phyloP scores from a whole-genome alignment of 805 yeast species.

The Metschnikowia picachoensis region DNA sequence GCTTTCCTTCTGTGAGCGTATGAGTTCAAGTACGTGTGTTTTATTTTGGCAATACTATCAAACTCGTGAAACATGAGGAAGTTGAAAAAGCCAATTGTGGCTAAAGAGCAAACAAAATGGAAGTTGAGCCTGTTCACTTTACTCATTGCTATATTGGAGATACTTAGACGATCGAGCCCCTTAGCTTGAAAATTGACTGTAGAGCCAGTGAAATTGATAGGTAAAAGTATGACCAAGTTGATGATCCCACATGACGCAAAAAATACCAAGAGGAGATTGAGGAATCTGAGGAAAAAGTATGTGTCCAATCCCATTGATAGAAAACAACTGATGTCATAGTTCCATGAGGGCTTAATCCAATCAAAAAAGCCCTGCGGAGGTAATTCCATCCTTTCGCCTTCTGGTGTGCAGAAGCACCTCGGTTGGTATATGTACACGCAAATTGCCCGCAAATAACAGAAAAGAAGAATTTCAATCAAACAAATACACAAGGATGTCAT shows the following conservation, averaged over 20 bases:
- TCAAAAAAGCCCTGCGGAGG: slow-evolving; percentile 43
- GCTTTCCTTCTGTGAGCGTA: slow-evolving; percentile 22
- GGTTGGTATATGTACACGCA: slow-evolving; percentile 51
- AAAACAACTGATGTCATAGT: slow-evolving; percentile 41
- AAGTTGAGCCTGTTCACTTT: slow-evolving; percentile 50
- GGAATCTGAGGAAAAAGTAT: slow-evolving; percentile 64
- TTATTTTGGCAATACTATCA: slow-evolving; percentile 43
- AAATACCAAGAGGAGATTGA: slow-evolving; percentile 47
- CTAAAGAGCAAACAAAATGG: slow-evolving; percentile 58
- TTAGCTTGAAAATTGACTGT: slow-evolving; percentile 23
- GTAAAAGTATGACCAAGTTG: slow-evolving; percentile 57
- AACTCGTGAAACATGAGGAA: slow-evolving; percentile 55
- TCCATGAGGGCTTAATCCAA: slow-evolving; percentile 51
- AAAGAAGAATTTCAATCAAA: slow-evolving; percentile 45
- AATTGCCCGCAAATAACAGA: slow-evolving; percentile 33
- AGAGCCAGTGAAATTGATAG: slow-evolving; percentile 53
- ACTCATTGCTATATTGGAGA: slow-evolving; percentile 60
- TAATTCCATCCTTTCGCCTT: slow-evolving; percentile 33
- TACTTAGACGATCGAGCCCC: slow-evolving; percentile 67
- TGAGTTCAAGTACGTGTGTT: slow-evolving; percentile 40
- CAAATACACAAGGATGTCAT: slow-evolving; percentile 52
- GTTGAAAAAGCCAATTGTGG: slow-evolving; percentile 56
- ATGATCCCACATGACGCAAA: slow-evolving; percentile 51
- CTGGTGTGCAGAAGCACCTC: slow-evolving; percentile 42
- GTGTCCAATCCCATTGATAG: slow-evolving; percentile 65